These are phyloP conservation scores for Petunia hybrid DNA, from an alignment of 305 asterid species.

Conservation along the genomic window DNA sequence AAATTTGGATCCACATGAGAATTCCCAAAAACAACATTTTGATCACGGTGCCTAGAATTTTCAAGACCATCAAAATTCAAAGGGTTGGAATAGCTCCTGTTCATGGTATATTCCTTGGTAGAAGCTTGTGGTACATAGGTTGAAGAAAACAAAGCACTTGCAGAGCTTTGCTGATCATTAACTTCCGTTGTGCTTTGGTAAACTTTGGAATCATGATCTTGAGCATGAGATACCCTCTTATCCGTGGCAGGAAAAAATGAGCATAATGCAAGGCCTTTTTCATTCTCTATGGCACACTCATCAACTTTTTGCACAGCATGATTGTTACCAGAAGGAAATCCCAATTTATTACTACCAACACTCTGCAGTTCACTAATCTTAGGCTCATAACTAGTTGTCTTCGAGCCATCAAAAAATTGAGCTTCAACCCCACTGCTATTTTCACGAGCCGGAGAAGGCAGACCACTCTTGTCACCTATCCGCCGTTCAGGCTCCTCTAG, in stretches of 20 bases:
- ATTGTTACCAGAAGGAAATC: conserved; percentile 39
- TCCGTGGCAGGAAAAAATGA: conserved; percentile 45
- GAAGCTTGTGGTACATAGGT: conserved; percentile 45
- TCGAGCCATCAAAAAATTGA: conserved; percentile 33
- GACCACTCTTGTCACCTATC: conserved; percentile 27
- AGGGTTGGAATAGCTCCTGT: conserved; percentile 45
- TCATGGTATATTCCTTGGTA: conserved; percentile 40
- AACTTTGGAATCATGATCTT: conserved; percentile 31
- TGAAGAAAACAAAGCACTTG: conserved; percentile 36
- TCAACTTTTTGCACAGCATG: conserved; percentile 35
- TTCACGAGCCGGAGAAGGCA: conserved; percentile 36
- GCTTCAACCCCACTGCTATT: conserved; percentile 34
- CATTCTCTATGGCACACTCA: conserved; percentile 36
- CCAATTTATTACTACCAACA: conserved; percentile 23
- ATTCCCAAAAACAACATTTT: conserved; percentile 62
- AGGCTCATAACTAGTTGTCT: conserved; percentile 35
- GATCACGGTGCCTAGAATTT: conserved; percentile 53
- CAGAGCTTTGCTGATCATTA: conserved; percentile 40
- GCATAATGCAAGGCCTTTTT: conserved; percentile 40
- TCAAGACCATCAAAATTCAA: conserved; percentile 45
- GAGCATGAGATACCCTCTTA: conserved; percentile 31
- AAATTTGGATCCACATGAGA: conserved; percentile 44
- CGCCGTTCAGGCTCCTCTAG: conserved; percentile 29
- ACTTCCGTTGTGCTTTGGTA: conserved; percentile 35
- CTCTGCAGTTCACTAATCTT: conserved; percentile 35